These are phyloP conservation scores for Penicillium sp. DNA, from an alignment of 2,329 filamentous ascomycete genomes.

Conservation along the genomic window DNA sequence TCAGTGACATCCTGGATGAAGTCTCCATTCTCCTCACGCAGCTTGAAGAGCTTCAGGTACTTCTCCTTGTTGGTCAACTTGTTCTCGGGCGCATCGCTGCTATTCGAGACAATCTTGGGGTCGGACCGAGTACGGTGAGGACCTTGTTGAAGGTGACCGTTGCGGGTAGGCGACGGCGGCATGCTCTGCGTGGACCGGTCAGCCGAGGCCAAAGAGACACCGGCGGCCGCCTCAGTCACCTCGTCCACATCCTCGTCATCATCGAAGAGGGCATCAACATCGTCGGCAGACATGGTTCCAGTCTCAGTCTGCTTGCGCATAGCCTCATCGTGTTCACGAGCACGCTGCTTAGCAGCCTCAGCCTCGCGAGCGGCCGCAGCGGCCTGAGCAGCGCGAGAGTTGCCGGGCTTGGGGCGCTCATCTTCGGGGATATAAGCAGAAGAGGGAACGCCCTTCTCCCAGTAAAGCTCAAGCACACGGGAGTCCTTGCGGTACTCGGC, in stretches of 20 bases:
- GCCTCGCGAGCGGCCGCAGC: constrained; percentile 73
- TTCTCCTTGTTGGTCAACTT: constrained; percentile 92
- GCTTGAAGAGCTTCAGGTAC: constrained; percentile 81
- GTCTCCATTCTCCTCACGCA: constrained; percentile 87
- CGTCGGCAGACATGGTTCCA: constrained; percentile 86
- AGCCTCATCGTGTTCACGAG: constrained; percentile 83
- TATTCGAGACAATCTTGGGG: constrained; percentile 72
- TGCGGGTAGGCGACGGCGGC: constrained; percentile 80
- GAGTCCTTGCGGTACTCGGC: constrained; percentile 98
- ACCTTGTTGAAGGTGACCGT: constrained; percentile 60
- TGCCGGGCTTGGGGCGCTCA: constrained; percentile 81
- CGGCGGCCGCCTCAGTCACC: constrained; percentile 83
- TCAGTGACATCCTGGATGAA: constrained; percentile 98
- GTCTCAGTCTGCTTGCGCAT: constrained; percentile 92
- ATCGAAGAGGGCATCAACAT: constrained; percentile 92
- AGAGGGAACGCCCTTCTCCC: constrained; percentile 98
- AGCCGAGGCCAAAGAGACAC: constrained; percentile 68
- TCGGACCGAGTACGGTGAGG: constrained; percentile 90
- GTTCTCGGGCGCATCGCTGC: constrained; percentile 66
- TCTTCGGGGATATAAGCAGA: constrained; percentile 96
- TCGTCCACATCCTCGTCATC: constrained; percentile 85
- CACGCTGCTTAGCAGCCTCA: constrained; percentile 73
- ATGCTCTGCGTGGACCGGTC: constrained; percentile 94
- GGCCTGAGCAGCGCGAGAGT: constrained; percentile 69
- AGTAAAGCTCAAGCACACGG: constrained; percentile 91